Percentiles rank a stretch among this genome's conserved stretches.
These are phyloP conservation scores for Rhodotorula sp. DNA, from an alignment of 1,284 basidiomycete species.

Conservation along the genomic window DNA sequence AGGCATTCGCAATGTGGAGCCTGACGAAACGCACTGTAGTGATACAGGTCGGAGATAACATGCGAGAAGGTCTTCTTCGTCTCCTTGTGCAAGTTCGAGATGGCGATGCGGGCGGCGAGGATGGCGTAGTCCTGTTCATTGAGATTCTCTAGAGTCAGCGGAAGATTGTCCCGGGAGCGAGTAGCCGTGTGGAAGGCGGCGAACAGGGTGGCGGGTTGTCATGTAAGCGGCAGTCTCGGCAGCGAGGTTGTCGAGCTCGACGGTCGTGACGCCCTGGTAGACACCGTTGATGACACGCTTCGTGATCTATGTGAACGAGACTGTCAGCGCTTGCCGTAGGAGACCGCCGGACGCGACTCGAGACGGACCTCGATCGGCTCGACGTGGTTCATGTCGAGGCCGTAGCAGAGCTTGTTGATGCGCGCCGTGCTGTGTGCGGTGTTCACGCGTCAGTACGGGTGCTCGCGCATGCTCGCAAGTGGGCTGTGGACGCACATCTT, in stretches of 20 bases:
- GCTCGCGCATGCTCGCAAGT: neutral
- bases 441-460: too few relatives aligned
- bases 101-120: constrained; percentile 95
- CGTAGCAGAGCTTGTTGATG: constrained; percentile 95
- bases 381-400: constrained; percentile 87
- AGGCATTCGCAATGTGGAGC: too few relatives aligned
- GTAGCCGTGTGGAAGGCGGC: neutral
- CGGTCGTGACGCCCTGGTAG: constrained; percentile 85
- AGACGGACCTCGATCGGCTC: constrained; percentile 84
- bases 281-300: constrained; percentile 96
- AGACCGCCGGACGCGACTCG: neutral
- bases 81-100: constrained; percentile 99
- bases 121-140: constrained; percentile 92
- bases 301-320: constrained; percentile 60
- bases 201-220: constrained; percentile 61
- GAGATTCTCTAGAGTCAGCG: neutral
- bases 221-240: constrained; percentile 84
- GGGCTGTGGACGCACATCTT: constrained; percentile 59
- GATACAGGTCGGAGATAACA: constrained; percentile 86
- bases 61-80: constrained; percentile 95
- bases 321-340: neutral
- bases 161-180: neutral
- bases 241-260: constrained; percentile 75
- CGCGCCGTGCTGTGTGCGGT: constrained; percentile 54
- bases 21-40: constrained; percentile 66